These are phyloP conservation scores for Lactuca saligna DNA, from an alignment of 129 eudicot species.

Conservation along the genomic window DNA sequence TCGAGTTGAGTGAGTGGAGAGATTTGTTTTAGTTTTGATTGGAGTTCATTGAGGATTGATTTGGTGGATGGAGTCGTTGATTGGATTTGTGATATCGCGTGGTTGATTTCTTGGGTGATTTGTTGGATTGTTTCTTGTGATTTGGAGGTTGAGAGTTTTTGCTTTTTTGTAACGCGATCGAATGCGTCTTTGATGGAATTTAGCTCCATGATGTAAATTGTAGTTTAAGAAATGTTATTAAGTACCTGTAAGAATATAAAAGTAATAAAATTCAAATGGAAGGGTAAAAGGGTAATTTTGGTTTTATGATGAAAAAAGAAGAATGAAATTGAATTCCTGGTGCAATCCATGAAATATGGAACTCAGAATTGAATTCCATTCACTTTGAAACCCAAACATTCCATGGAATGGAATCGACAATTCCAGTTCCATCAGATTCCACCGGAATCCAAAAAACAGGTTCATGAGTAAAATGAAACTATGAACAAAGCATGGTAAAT, in stretches of 20 bases:
- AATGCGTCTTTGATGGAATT: conserved; percentile 81
- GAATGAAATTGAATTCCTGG: not conserved
- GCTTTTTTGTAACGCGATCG: conserved; percentile 90
- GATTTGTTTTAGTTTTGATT: conserved; percentile 60
- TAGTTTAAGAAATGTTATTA: not conserved
- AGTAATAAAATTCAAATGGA: too few species aligned
- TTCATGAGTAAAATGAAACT: not conserved
- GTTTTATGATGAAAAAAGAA: not conserved
- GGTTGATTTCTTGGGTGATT: conserved; percentile 62
- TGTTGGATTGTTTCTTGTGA: conserved; percentile 65
- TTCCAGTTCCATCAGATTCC: too few species aligned
- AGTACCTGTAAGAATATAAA: conserved; percentile 23
- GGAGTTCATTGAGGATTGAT: conserved; percentile 52
- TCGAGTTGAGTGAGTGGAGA: conserved; percentile 67
- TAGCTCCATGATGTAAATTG: conserved; percentile 54
- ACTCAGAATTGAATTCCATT: too few species aligned
- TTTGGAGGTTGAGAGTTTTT: conserved; percentile 66
- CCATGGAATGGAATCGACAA: too few species aligned
- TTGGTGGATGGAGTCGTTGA: conserved; percentile 44
- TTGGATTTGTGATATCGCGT: conserved; percentile 60
- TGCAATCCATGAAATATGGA: not conserved
- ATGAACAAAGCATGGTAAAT: conserved; percentile 8
- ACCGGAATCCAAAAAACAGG: too few species aligned
- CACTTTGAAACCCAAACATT: too few species aligned
- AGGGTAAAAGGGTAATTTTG: not conserved